Conservation (phyloP, 2,329 filamentous ascomycete species). For the Cladophialophora carrionii region DNA sequence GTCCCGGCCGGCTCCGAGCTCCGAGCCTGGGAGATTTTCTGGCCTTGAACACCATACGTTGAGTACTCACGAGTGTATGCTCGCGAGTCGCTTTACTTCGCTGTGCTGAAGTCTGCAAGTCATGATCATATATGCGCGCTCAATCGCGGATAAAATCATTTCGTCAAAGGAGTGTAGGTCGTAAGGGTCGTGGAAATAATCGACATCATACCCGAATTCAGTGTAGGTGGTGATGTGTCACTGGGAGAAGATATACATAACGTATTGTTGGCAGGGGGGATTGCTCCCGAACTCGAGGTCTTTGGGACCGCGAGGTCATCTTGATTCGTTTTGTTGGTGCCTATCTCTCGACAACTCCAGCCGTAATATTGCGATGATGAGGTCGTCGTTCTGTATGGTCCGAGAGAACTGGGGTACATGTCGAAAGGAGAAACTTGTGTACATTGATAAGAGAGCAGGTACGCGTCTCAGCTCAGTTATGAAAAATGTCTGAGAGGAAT, state of each 20-base stretch:
- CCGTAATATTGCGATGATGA: neutral
- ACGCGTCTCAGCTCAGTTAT: constrained; percentile 29
- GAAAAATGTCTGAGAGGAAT: constrained; percentile 50
- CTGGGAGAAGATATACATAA: constrained; percentile 1
- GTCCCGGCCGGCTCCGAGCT: neutral
- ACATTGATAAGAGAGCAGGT: constrained; percentile 18
- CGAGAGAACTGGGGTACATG: constrained; percentile 13
- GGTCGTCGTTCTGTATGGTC: constrained; percentile 13
- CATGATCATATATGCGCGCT: constrained; percentile 12
- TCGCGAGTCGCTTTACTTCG: constrained; percentile 1
- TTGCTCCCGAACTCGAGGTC: constrained; percentile 11
- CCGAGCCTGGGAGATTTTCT: neutral
- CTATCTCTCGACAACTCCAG: constrained; percentile 16
- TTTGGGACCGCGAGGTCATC: constrained; percentile 10
- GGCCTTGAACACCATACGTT: neutral
- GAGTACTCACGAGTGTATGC: neutral
- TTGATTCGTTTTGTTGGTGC: neutral
- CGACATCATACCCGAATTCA: neutral
- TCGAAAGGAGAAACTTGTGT: constrained; percentile 17
- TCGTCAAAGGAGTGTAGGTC: constrained; percentile 7
- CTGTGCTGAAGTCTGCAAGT: constrained; percentile 22
- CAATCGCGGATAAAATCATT: neutral
- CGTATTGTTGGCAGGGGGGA: constrained; percentile 12
- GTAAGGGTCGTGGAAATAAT: constrained; percentile 12
- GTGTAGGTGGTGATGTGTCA: constrained; percentile 7